phyloP scores from a whole-genome alignment of 495 filamentous ascomycete species.

The Trichoderma erinaceum region DNA sequence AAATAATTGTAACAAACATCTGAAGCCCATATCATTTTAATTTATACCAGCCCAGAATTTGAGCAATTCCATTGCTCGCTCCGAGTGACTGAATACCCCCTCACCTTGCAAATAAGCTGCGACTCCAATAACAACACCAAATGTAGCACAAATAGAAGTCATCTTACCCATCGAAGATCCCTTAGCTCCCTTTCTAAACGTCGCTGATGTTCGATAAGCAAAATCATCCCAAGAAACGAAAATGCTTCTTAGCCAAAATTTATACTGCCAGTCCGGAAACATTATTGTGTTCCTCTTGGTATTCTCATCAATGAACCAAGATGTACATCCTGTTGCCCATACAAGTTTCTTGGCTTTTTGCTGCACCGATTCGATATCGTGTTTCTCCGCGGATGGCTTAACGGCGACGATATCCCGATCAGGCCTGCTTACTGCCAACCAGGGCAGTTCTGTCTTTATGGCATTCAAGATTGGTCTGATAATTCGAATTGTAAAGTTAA shows the following conservation, averaged over 20 bases:
- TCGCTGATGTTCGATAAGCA: background rate
- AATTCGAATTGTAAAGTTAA: conserved; percentile 46
- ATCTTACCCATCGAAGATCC: too few relatives aligned
- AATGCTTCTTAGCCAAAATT: conserved; percentile 32
- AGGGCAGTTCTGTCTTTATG: conserved; percentile 34
- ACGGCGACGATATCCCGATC: conserved; percentile 21
- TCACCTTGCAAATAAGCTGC: too few relatives aligned
- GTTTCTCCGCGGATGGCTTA: conserved; percentile 39
- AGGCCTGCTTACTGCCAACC: conserved; percentile 17
- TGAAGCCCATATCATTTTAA: too few relatives aligned
- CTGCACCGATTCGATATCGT: conserved; percentile 38
- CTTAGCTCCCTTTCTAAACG: background rate
- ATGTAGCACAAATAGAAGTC: too few relatives aligned
- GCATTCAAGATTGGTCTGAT: conserved; percentile 45
- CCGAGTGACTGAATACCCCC: too few relatives aligned
- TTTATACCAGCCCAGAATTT: too few relatives aligned
- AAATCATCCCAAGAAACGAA: conserved; percentile 35
- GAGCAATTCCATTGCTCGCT: too few relatives aligned
- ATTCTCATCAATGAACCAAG: conserved; percentile 22
- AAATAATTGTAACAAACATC: too few relatives aligned
- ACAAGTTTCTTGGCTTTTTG: conserved; percentile 35
- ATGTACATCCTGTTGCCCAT: conserved; percentile 40
- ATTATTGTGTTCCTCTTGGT: conserved; percentile 42
- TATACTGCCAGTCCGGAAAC: conserved; percentile 39
- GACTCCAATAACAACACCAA: too few relatives aligned